Evolutionary conservation across 352 stramenopile species (phyloP).

Genomic region (Phytophthora brassicae): DNA sequence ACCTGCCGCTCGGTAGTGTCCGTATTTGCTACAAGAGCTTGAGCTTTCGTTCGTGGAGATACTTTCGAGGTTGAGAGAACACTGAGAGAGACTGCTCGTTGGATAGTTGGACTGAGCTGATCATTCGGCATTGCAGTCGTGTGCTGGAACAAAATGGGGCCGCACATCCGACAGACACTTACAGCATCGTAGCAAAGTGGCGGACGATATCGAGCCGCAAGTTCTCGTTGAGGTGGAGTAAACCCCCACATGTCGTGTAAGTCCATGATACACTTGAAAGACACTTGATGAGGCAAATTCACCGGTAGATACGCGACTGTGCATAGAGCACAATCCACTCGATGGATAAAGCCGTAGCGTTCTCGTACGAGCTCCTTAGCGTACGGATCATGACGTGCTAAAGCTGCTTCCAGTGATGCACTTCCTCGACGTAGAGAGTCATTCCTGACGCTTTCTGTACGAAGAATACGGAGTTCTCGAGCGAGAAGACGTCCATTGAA

Average conservation of each 20-base stretch:
- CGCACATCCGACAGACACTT: constrained; percentile 73
- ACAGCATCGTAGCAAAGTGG: constrained; percentile 76
- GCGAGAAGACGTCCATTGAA: constrained; percentile 44
- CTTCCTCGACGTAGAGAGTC: constrained; percentile 23
- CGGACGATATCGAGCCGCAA: constrained; percentile 53
- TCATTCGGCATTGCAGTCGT: constrained; percentile 32
- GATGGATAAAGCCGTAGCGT: constrained; percentile 62
- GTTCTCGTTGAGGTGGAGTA: constrained; percentile 42
- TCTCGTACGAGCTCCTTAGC: constrained; percentile 51
- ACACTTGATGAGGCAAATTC: constrained; percentile 71
- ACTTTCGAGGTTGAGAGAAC: constrained; percentile 11
- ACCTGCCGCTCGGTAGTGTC: constrained; percentile 14
- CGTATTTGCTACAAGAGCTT: constrained; percentile 8
- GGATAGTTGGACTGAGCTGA: constrained; percentile 11
- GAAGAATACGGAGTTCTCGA: constrained; percentile 52
- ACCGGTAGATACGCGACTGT: constrained; percentile 51
- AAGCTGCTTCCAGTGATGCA: constrained; percentile 20
- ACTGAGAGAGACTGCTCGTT: constrained; percentile 17
- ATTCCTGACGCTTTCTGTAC: constrained; percentile 38
- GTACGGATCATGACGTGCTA: constrained; percentile 48
- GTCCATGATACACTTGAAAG: constrained; percentile 80
- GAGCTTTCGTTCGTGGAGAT: constrained; percentile 17
- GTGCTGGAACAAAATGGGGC: constrained; percentile 63
- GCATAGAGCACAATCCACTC: constrained; percentile 65
- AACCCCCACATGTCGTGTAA: constrained; percentile 65